Evolutionary conservation across 2,329 filamentous ascomycete genomes (phyloP).

Genomic region (Fusarium robinianum): DNA sequence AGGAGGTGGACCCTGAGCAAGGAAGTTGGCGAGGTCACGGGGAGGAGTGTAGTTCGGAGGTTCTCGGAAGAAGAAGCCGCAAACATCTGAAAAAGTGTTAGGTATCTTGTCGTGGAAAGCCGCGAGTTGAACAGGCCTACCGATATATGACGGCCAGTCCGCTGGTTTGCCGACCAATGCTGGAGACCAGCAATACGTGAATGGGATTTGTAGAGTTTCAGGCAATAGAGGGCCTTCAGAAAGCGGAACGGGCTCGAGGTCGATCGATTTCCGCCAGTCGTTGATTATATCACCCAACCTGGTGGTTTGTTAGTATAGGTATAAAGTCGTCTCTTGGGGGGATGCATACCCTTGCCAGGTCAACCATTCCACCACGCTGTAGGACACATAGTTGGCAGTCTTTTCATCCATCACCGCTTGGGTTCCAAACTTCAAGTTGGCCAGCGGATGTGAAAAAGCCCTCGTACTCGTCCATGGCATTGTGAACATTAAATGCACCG

Average conservation of each 20-base stretch:
- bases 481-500: constrained; percentile 55
- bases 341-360: constrained; percentile 68
- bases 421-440: constrained; percentile 60
- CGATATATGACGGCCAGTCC: constrained; percentile 67
- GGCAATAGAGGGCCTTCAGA: constrained; percentile 74
- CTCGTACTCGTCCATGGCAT: constrained; percentile 80
- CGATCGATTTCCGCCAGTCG: constrained; percentile 19
- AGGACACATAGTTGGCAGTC: constrained; percentile 70
- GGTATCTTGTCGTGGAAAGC: neutral
- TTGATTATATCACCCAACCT: constrained; percentile 31
- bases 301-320: neutral
- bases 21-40: constrained; percentile 57
- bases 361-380: constrained; percentile 73
- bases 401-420: constrained; percentile 55
- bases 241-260: constrained; percentile 17
- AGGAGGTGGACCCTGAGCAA: constrained; percentile 60
- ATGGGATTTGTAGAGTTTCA: constrained; percentile 68
- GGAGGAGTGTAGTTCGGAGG: constrained; percentile 59
- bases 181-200: constrained; percentile 80
- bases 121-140: constrained; percentile 35
- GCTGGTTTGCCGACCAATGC: constrained; percentile 67
- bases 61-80: constrained; percentile 68
- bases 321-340: neutral
- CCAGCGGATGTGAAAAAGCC: constrained; percentile 73
- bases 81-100: constrained; percentile 42